phyloP scores from a whole-genome alignment of 371 early-diverging fungal species.

The Mucor indicus region DNA sequence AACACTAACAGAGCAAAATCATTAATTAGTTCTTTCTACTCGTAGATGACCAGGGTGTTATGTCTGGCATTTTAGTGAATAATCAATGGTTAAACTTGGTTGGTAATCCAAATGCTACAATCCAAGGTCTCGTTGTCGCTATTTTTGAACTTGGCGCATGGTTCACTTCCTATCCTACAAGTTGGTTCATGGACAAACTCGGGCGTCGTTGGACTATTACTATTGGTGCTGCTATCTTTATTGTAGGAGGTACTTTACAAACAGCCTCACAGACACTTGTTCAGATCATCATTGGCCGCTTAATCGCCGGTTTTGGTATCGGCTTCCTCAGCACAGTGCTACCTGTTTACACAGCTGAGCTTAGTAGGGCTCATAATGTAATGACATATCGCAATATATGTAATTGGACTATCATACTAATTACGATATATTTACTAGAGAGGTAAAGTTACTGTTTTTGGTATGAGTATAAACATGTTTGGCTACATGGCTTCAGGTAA shows the following conservation, averaged over 20 bases:
- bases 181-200: slow-evolving; percentile 38
- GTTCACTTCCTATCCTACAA: slow-evolving; percentile 30
- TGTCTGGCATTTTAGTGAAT: slow-evolving; percentile 39
- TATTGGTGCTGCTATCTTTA: slow-evolving; percentile 44
- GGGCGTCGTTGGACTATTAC: slow-evolving; percentile 48
- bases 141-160: slow-evolving; percentile 48
- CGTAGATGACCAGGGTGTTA: slow-evolving; percentile 40
- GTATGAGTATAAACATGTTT: slow-evolving; percentile 41
- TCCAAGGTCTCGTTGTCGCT: slow-evolving; percentile 36
- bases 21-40: too few relatives aligned
- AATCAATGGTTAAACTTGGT: slow-evolving; percentile 29
- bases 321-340: slow-evolving; percentile 42
- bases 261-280: slow-evolving; percentile 27
- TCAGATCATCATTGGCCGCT: slow-evolving; percentile 36
- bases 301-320: slow-evolving; percentile 52
- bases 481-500: slow-evolving; percentile 36
- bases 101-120: slow-evolving; percentile 27
- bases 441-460: slow-evolving; percentile 36
- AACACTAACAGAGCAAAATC: too few relatives aligned
- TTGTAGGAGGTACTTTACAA: slow-evolving; percentile 45
- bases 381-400: slow-evolving; percentile 10
- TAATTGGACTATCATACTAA: too few relatives aligned
- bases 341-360: slow-evolving; percentile 50
- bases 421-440: slow-evolving; percentile 14
- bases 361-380: slow-evolving; percentile 46